Conservation (phyloP, 805 yeast genomes). For the Candida insectorum region DNA sequence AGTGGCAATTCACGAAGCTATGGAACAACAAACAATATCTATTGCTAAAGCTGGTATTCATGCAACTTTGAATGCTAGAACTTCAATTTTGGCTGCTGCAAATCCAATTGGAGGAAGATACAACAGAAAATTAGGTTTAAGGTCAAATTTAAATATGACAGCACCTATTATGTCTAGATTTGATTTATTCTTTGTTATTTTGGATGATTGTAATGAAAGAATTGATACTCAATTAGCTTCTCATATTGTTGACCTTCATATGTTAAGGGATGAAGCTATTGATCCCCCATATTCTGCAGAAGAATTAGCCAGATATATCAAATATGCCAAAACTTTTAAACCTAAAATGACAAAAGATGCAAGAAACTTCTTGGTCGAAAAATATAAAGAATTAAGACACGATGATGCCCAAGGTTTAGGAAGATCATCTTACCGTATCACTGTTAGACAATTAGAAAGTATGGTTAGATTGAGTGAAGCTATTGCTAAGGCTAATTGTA, state of each 20-base stretch:
- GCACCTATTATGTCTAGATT: slow-evolving; percentile 99
- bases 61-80: slow-evolving; percentile 94
- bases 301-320: slow-evolving; percentile 82
- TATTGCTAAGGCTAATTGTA: slow-evolving; percentile 94
- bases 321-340: slow-evolving; percentile 88
- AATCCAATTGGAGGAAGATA: slow-evolving; percentile 97
- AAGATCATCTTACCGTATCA: slow-evolving; percentile 84
- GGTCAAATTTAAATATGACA: slow-evolving; percentile 89
- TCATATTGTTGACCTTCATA: slow-evolving; percentile 90
- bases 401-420: slow-evolving; percentile 90
- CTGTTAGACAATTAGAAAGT: slow-evolving; percentile 94
- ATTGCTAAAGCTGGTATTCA: slow-evolving; percentile 99
- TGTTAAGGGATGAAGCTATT: slow-evolving; percentile 86
- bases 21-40: slow-evolving; percentile 99
- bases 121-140: slow-evolving; percentile 77
- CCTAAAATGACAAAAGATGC: slow-evolving; percentile 85
- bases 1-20: slow-evolving; percentile 98
- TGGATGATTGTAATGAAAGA: slow-evolving; percentile 91
- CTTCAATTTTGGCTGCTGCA: slow-evolving; percentile 97
- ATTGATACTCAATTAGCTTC: slow-evolving; percentile 87
- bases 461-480: slow-evolving; percentile 93
- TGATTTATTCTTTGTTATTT: slow-evolving; percentile 88
- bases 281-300: slow-evolving; percentile 87
- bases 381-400: slow-evolving; percentile 80
- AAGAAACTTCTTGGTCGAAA: slow-evolving; percentile 66